Percentiles rank a stretch among this genome's conserved stretches.
These are phyloP conservation scores for Tricholoma flavovirens DNA, from an alignment of 768 basidiomycete genomes.

Conservation along the genomic window DNA sequence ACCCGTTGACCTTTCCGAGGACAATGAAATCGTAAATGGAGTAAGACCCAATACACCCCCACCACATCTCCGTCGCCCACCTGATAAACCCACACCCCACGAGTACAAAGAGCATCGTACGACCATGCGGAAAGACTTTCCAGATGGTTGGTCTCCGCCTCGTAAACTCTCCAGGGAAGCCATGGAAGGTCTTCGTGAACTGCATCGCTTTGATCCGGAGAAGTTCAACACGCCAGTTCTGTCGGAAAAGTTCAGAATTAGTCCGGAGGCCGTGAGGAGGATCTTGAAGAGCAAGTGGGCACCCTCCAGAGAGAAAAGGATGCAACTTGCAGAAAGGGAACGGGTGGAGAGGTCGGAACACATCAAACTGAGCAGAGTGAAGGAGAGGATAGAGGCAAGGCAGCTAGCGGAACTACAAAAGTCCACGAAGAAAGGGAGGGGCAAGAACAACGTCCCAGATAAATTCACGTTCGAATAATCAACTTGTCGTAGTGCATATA, in stretches of 20 bases:
- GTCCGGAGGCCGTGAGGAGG: constrained; percentile 74
- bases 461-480: constrained; percentile 36
- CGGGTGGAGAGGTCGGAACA: constrained; percentile 36
- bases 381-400: constrained; percentile 37
- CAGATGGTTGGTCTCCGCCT: constrained; percentile 71
- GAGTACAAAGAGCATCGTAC: constrained; percentile 47
- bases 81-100: constrained; percentile 38
- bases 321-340: constrained; percentile 45
- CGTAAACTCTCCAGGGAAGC: constrained; percentile 77
- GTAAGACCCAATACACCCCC: constrained; percentile 30
- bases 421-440: not conserved
- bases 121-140: constrained; percentile 48
- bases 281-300: constrained; percentile 75
- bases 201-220: constrained; percentile 58
- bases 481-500: not conserved
- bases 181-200: constrained; percentile 71
- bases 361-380: constrained; percentile 31
- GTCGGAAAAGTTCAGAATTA: constrained; percentile 73
- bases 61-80: constrained; percentile 32
- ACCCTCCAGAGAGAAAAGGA: constrained; percentile 49
- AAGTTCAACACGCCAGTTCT: constrained; percentile 62
- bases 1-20: constrained; percentile 45
- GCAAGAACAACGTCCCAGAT: constrained; percentile 16
- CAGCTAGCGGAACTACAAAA: constrained; percentile 22
- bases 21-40: constrained; percentile 44